These are phyloP conservation scores for Beauveria varroae DNA, from an alignment of 2,329 filamentous ascomycete species.

Conservation along the genomic window DNA sequence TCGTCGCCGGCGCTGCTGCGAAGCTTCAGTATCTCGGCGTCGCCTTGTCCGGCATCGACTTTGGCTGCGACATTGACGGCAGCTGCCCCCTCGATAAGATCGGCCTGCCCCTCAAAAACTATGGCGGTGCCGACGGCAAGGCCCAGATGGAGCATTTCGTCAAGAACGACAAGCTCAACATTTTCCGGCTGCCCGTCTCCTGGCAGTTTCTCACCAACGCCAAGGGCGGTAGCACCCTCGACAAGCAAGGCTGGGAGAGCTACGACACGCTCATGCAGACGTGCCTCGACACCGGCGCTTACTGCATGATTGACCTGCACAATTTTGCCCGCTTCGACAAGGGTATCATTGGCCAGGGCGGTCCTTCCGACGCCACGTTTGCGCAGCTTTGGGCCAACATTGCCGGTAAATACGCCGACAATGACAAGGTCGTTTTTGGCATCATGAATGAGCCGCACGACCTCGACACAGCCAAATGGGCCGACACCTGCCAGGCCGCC, in stretches of 20 bases:
- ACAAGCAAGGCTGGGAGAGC: constrained; percentile 37
- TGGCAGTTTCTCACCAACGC: constrained; percentile 55
- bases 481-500: constrained; percentile 50
- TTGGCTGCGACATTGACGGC: constrained; percentile 40
- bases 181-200: constrained; percentile 35
- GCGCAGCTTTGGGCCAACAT: constrained; percentile 50
- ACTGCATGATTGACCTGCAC: constrained; percentile 53
- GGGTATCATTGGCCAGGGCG: constrained; percentile 57
- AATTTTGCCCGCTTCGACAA: constrained; percentile 56
- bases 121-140: constrained; percentile 22
- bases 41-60: constrained; percentile 40
- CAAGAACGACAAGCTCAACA: constrained; percentile 42
- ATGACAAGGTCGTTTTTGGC: constrained; percentile 52
- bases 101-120: constrained; percentile 26
- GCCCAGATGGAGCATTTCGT: constrained; percentile 51
- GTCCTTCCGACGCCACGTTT: constrained; percentile 52
- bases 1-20: constrained; percentile 8
- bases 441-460: constrained; percentile 66
- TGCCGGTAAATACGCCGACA: constrained; percentile 48
- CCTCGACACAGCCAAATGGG: constrained; percentile 50
- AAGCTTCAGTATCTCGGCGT: constrained; percentile 24
- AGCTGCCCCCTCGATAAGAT: constrained; percentile 28
- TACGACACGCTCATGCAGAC: constrained; percentile 50
- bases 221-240: constrained; percentile 40
- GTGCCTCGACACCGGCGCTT: constrained; percentile 48